Evolutionary conservation across 148 eudicot genomes (phyloP).

Genomic region (Salicornia ramosissima): DNA sequence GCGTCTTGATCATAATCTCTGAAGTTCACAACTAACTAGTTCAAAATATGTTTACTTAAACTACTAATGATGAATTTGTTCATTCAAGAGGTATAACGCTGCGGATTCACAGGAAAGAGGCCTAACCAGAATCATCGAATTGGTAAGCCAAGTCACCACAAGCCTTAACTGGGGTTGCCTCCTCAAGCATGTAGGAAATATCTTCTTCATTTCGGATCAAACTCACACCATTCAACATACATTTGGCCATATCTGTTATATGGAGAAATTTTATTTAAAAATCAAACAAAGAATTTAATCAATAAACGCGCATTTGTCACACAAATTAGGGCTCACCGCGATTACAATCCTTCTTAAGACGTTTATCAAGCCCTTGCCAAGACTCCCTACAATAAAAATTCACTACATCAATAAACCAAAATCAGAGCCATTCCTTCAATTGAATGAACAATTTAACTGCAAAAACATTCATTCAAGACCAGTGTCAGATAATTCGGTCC

Average conservation of each 20-base stretch:
- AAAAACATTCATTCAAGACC: too few species aligned
- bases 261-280: not conserved
- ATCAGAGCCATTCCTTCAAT: conserved; percentile 6
- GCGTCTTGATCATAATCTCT: conserved; percentile 47
- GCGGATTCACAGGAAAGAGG: not conserved
- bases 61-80: conserved; percentile 9
- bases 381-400: conserved; percentile 30
- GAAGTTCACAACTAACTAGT: conserved; percentile 18
- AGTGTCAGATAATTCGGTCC: too few species aligned
- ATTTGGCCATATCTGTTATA: conserved; percentile 41
- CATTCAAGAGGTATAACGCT: not conserved
- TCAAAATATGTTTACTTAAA: not conserved
- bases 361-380: conserved; percentile 46
- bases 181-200: conserved; percentile 50
- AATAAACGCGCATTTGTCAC: not conserved
- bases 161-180: conserved; percentile 70
- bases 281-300: not conserved
- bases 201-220: conserved; percentile 44
- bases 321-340: conserved; percentile 37
- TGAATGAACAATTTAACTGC: conserved; percentile 6
- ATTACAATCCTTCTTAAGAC: conserved; percentile 34
- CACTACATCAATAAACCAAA: conserved; percentile 3
- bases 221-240: conserved; percentile 44
- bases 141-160: conserved; percentile 62
- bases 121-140: conserved; percentile 34